Evolutionary conservation across 2,329 filamentous ascomycete species (phyloP).

Genomic region (Delphinella strobiligena): DNA sequence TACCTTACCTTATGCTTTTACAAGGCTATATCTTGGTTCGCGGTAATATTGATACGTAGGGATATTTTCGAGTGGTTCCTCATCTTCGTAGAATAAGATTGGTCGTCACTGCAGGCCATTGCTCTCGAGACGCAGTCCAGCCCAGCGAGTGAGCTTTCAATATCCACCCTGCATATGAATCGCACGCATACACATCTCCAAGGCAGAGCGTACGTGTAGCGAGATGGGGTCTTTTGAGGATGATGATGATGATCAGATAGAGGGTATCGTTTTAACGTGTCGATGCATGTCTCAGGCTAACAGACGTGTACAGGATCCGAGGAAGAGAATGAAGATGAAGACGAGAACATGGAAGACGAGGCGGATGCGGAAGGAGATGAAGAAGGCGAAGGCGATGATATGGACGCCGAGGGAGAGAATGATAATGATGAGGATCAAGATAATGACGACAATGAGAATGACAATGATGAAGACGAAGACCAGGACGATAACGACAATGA

Average conservation of each 20-base stretch:
- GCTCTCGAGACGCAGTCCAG: too few relatives aligned
- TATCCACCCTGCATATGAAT: neutral
- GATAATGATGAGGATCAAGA: slow-evolving; percentile 23
- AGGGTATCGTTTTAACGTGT: too few relatives aligned
- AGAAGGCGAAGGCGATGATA: slow-evolving; percentile 17
- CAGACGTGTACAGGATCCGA: slow-evolving; percentile 17
- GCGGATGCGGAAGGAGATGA: slow-evolving; percentile 20
- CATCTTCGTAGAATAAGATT: too few relatives aligned
- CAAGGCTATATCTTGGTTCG: too few relatives aligned
- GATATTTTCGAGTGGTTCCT: too few relatives aligned
- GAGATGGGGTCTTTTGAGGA: slow-evolving; percentile 33
- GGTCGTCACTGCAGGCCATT: too few relatives aligned
- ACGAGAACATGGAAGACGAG: slow-evolving; percentile 29
- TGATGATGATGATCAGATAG: slow-evolving; percentile 29
- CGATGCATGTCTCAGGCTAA: too few relatives aligned
- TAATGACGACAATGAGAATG: slow-evolving; percentile 26
- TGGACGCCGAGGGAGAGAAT: slow-evolving; percentile 22
- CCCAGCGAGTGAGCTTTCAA: too few relatives aligned
- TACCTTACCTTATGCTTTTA: too few relatives aligned
- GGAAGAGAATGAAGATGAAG: slow-evolving; percentile 31
- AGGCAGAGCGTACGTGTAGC: neutral
- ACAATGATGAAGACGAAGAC: slow-evolving; percentile 27
- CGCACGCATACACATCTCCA: neutral
- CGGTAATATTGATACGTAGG: too few relatives aligned
- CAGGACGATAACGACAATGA: slow-evolving; percentile 23